Evolutionary conservation across 371 early-diverging fungal species (phyloP), one percentile per base, ranked within the genome.

Genomic region (Lichtheimia corymbifera): DNA sequence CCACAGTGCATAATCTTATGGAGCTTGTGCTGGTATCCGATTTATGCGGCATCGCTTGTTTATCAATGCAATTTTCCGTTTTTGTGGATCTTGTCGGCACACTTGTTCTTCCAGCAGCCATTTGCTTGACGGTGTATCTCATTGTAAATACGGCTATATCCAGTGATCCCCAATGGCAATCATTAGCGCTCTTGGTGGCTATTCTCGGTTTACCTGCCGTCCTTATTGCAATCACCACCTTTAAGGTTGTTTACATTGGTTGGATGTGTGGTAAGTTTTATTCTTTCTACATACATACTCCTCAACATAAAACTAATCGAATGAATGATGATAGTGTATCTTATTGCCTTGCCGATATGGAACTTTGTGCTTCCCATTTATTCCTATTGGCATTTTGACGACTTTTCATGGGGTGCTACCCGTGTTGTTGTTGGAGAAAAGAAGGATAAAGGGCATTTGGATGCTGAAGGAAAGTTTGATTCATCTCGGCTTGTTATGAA

Each of bases 381-480:
- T 66, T 90, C 97, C 0, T 93, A 87, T 76, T 97, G 98, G 98
- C 94, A 94, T 69, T 94, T 97, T 75, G 98, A 97, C 64, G 96
- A 97, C 73, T 96, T 97, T 66, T 84, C 88, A 15, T 97, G 98
- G 95, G 95, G 95, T 53, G 88, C 89, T 20, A 94, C 94, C 2
- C 82, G 94, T 53, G 86, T 90, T 55, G 86, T 92, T 9, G 69
- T 80, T 2, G 96, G 88, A 15, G 87, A 90, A 64, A 83, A 78
- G 66, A 83, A 82, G 43, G 85, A 74, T 4, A 79, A 87, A 55
- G 61, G 83, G 51, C 78, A 87, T 73, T 77, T 82, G 45, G 83
- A 79, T 67, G 60, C 66, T 7, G 89, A 89, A 45, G 82, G 83
- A 25, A 85, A 82, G 50, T 82, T 83, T 58, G 91, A 93, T 60